Evolutionary conservation across 768 basidiomycete genomes (phyloP), one percentile per base, ranked within the genome.

Genomic region (Pleurotus giganteus): DNA sequence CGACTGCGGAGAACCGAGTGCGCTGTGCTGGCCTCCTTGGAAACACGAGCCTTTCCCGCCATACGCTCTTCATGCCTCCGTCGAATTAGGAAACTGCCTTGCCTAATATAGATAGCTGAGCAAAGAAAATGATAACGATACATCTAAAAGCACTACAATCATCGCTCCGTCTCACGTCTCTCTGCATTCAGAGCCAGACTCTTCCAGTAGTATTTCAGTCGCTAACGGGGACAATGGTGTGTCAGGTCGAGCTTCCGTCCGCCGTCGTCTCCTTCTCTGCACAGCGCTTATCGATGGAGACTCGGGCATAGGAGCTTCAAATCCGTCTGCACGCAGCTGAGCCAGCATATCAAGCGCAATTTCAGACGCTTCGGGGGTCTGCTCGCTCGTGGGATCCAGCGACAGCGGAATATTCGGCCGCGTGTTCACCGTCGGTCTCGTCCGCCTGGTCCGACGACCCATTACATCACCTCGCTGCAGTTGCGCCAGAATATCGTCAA

Each of bases 321-420:
- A 89, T 0, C 86, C 89, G 58, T 86, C 81, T 4, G 85, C 81
- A 66, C 92, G 78, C 26, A 93, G 76, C 34, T 77, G 80, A 5
- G 86, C 87, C 52, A 93, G 67, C 87, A 94, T 88, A 60, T 86
- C 83, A 50, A 80, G 81, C 3, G 91, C 91, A 45, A 82, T 71
- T 56, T 84, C 79, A 4, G 75, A 85, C 4, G 82, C 71, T 31
- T 82, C 79, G 43, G 66, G 63, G 44, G 74, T 73, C 17, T 63
- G 61, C 34, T 61, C 54, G 31, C 67, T 60, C 11, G 69, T 53
- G 23, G 66, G 70, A 45, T 76, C 73, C 17, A 73, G 54, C 34
- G 64, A 65, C 47, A 73, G 62, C 39, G 69, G 74, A 50, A 65
- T 69, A 46, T 61, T 62, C 54, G 66, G 58, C 34, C 66, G 69